Conservation (phyloP, 2,329 filamentous ascomycete genomes). For the Lachnellula cervina region DNA sequence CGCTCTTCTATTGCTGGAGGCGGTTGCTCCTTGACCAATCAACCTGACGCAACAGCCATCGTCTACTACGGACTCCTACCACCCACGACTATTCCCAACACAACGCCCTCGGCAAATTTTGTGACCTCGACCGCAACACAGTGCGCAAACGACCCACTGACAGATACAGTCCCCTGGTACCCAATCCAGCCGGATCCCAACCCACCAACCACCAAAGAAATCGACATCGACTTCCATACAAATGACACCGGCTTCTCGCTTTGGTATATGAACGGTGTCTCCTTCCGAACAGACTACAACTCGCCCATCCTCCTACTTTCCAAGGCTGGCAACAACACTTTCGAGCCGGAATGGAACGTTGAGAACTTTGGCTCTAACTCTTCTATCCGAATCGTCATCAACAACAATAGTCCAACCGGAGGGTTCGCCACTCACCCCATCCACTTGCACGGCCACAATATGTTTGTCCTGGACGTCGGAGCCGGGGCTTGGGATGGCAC, state of each 20-base stretch:
- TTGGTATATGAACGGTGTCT: constrained; percentile 46
- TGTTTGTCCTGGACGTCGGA: constrained; percentile 57
- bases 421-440: constrained; percentile 52
- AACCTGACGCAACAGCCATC: constrained; percentile 51
- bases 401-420: constrained; percentile 42
- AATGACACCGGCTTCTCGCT: constrained; percentile 46
- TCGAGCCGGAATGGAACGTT: constrained; percentile 49
- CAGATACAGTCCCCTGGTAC: constrained; percentile 17
- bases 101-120: too few relatives aligned
- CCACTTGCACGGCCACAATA: constrained; percentile 68
- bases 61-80: constrained; percentile 50
- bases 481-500: constrained; percentile 25
- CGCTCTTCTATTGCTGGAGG: constrained; percentile 41
- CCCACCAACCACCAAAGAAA: constrained; percentile 14
- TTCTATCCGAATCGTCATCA: constrained; percentile 49
- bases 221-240: constrained; percentile 37
- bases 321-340: constrained; percentile 48
- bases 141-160: constrained; percentile 28
- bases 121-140: too few relatives aligned
- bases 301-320: constrained; percentile 52
- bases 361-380: constrained; percentile 47
- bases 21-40: constrained; percentile 40
- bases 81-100: too few relatives aligned
- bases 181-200: constrained; percentile 16
- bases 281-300: constrained; percentile 52